phyloP scores from a whole-genome alignment of 768 basidiomycete species.

The Boletus rubescentipes region DNA sequence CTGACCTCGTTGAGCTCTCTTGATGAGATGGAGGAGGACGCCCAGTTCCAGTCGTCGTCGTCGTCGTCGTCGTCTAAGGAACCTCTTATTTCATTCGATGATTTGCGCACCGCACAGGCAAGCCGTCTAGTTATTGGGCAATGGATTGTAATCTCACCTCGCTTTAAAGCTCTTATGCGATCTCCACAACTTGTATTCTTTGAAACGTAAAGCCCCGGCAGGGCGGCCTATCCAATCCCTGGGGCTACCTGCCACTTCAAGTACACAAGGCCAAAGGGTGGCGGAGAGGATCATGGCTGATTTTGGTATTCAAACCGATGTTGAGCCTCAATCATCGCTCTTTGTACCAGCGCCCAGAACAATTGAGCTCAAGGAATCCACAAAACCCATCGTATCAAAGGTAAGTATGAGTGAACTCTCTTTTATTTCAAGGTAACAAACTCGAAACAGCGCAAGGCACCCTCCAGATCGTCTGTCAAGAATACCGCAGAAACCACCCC shows the following conservation, averaged over 20 bases:
- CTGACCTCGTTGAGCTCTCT: slow-evolving; percentile 73
- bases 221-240: neutral
- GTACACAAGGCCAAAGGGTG: neutral
- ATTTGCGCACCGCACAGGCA: slow-evolving; percentile 62
- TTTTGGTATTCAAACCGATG: slow-evolving; percentile 30
- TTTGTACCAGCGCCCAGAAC: slow-evolving; percentile 10
- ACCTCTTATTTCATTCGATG: slow-evolving; percentile 41
- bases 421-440: neutral
- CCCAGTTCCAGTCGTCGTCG: slow-evolving; percentile 23
- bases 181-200: slow-evolving; percentile 27
- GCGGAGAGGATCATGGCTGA: slow-evolving; percentile 21
- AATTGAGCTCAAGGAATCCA: slow-evolving; percentile 21
- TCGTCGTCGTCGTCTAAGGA: slow-evolving; percentile 23
- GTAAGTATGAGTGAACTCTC: neutral
- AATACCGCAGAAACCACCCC: slow-evolving; percentile 16
- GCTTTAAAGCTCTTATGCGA: slow-evolving; percentile 40
- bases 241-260: neutral
- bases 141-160: slow-evolving; percentile 12
- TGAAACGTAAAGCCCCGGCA: slow-evolving; percentile 10
- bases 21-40: slow-evolving; percentile 51
- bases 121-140: slow-evolving; percentile 11
- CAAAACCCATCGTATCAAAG: slow-evolving; percentile 22
- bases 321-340: slow-evolving; percentile 11
- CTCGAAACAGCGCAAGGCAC: slow-evolving; percentile 30
- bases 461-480: slow-evolving; percentile 18